Base-by-base conservation (phyloP, 2,329 filamentous ascomycete species). In the Penicillium sp. region DNA sequence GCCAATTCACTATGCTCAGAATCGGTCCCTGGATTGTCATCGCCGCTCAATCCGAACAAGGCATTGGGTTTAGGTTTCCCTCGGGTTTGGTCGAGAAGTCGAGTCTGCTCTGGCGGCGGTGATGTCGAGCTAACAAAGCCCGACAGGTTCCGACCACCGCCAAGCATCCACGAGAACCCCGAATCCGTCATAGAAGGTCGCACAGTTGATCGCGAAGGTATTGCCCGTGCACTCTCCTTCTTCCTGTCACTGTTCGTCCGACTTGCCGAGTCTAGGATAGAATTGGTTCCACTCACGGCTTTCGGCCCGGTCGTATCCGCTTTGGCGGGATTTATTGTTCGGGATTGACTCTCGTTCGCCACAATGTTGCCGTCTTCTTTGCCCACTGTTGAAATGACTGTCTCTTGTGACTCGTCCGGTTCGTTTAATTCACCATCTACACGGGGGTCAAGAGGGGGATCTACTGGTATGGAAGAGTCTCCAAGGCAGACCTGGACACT, bases 151-250 rank as follows among this genome's bases (percentile, higher is more conserved):
- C 75, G 71, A 56, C 73, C 72, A 46, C 78, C 75, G 37, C 78
- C 79, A 38, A 81, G 71, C 77, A 81, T 81, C 76, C 79, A 81
- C 13, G 79, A 80, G 56, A 80, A 81, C 25, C 77, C 77, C 19
- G 79, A 76, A 50, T 80, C 73, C 37, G 75, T 73, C 49, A 81
- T 62, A 38, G 78, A 76, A 49, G 77, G 74, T 41, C 79, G 76
- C 10, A 68, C 57, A 42, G 51, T 53, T 46, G 68, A 62, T 45
- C 67, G 69, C 35, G 61, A 52, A 25, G 69, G 61, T 54, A 64
- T 67, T 38, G 65, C 58, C 25, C 65, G 68, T 17, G 60, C 50
- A 31, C 54, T 29, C 41, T 62, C 59, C 25, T 54, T 27, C 41
- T 62, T 55, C n/a, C 31, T 51, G 31, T 54, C 56, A 47, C 46